Base-by-base conservation (phyloP, 495 filamentous ascomycete genomes). In the Penicillium fimorum region DNA sequence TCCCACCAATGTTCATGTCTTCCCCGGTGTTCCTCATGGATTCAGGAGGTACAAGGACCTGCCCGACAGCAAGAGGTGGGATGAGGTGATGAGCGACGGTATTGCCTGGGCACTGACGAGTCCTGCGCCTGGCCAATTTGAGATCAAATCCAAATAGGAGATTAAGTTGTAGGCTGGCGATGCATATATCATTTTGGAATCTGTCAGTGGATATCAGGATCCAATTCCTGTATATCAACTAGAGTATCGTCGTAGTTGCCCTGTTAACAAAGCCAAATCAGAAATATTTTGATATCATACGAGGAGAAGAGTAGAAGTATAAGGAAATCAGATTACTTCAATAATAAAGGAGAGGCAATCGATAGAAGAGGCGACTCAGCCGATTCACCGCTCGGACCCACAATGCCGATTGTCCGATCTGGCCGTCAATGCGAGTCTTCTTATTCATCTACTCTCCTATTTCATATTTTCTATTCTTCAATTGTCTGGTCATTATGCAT, bases 1-100 rank as follows among this genome's bases (percentile, higher is more conserved):
- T 7, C 65, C 76, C 5, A 78, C 75, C 0, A 50, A 76, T 55
- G 64, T 76, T 2, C 58, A 70, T 55, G 55, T 79, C 30, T 79
- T 79, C 63, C 62, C 50, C n/a, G 77, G 76, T 1, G 57, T 80
- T 10, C 76, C 77, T 22, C 77, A 81, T 68, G 76, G 71, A 9
- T 80, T 79, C 55, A 57, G 78, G 27, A 57, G 71, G 2, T 70
- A 65, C 49, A 71, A 67, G 13, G 64, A 61, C 29, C 40, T 79
- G 45, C 58, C 69, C 3, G 67, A 62, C 9, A 67, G 56, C 17
- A 62, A 70, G 59, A 61, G 55, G 15, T 81, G 76, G 76, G 77
- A 81, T 52, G 48, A 70, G 43, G 69, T 76, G 1, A 68, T 76
- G 50, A 67, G 64, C 25, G 48, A 70, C 1, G 77, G 74, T 0